Percentiles rank a stretch among this genome's conserved stretches.
Evolutionary conservation across 75 land plant species (phyloP).

Genomic region (Sequoiadendron giganteum): DNA sequence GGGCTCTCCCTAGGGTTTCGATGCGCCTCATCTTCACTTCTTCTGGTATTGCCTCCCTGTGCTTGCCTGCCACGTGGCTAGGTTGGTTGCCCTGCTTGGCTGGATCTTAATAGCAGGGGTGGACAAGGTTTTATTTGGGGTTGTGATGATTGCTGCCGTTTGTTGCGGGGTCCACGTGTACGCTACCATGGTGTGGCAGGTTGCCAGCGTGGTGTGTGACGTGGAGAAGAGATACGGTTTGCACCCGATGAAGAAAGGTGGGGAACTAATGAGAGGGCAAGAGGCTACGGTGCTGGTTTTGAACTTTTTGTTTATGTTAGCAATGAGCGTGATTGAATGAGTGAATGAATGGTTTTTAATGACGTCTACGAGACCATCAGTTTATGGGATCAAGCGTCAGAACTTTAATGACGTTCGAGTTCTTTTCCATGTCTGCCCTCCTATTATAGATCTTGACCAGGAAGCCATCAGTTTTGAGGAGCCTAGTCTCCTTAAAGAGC

Average conservation of each 20-base stretch:
- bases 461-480: too few species aligned
- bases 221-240: conserved; percentile 72
- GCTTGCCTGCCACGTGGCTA: conserved; percentile 16
- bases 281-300: conserved; percentile 11
- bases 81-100: conserved; percentile 18
- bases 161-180: conserved; percentile 43
- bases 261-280: conserved; percentile 62
- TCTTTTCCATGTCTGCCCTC: too few species aligned
- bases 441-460: too few species aligned
- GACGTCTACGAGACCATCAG: too few species aligned
- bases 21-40: conserved; percentile 35
- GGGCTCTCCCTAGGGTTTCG: conserved; percentile 41
- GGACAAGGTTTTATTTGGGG: not conserved
- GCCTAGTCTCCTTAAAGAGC: too few species aligned
- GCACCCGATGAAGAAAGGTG: conserved; percentile 60
- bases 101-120: not conserved
- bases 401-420: too few species aligned
- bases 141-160: not conserved
- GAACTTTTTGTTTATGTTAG: conserved; percentile 25
- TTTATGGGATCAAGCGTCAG: too few species aligned
- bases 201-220: conserved; percentile 77
- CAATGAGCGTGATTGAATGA: not conserved
- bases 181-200: conserved; percentile 59
- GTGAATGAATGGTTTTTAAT: too few species aligned
- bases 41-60: conserved; percentile 31